These are phyloP conservation scores for Zygosaccharomyces pseudorouxii DNA, from an alignment of 805 yeast species.

Conservation along the genomic window DNA sequence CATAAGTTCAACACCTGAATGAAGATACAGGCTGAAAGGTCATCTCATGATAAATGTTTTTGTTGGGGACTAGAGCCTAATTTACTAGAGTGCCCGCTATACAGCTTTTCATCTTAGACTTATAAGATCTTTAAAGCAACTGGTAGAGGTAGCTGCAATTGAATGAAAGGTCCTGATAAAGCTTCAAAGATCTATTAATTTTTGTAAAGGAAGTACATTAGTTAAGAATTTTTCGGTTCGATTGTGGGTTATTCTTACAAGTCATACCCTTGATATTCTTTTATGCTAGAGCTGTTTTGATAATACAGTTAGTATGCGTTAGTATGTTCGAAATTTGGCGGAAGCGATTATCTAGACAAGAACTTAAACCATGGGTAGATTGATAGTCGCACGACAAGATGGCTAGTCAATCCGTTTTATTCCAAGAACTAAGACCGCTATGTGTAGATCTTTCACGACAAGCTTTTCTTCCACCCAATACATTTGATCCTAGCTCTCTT, in stretches of 20 bases:
- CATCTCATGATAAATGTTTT: too few relatives aligned
- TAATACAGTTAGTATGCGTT: neutral
- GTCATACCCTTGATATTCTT: too few relatives aligned
- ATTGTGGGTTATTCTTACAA: too few relatives aligned
- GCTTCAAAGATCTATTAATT: neutral
- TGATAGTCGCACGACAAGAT: neutral
- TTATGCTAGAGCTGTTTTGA: too few relatives aligned
- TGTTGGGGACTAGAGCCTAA: too few relatives aligned
- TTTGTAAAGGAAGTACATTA: neutral
- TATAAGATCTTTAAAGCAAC: neutral
- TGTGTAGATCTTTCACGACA: slow-evolving; percentile 44
- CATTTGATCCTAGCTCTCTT: slow-evolving; percentile 33
- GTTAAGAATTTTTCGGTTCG: neutral
- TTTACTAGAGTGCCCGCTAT: too few relatives aligned
- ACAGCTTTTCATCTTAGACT: neutral
- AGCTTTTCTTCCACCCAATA: slow-evolving; percentile 39
- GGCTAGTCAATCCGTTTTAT: slow-evolving; percentile 14
- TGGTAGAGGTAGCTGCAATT: neutral
- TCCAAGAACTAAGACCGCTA: slow-evolving; percentile 36
- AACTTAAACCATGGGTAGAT: neutral
- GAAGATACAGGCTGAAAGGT: too few relatives aligned
- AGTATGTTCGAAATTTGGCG: neutral
- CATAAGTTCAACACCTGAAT: neutral
- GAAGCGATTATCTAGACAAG: neutral
- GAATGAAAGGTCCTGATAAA: neutral